phyloP scores from a whole-genome alignment of 306 rosid species.

The Spatholobus suberectus region DNA sequence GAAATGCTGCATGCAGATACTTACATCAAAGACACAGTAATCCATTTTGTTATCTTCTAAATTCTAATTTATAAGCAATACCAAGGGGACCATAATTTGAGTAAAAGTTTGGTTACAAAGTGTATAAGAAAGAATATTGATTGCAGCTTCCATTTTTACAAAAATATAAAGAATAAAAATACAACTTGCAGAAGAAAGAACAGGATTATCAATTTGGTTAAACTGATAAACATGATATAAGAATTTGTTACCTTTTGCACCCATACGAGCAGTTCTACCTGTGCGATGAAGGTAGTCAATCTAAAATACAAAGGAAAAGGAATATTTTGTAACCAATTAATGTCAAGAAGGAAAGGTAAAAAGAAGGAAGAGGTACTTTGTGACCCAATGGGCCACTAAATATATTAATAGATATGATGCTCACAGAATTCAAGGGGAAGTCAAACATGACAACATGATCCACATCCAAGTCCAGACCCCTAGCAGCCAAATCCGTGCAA shows the following conservation, averaged over 20 bases:
- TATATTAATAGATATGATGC: slow-evolving; percentile 38
- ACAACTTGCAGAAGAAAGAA: not conserved
- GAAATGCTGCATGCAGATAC: not conserved
- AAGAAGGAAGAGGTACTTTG: not conserved
- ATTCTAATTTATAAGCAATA: slow-evolving; percentile 11
- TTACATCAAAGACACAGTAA: not conserved
- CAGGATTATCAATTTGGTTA: not conserved
- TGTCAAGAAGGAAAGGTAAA: not conserved
- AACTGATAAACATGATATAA: not conserved
- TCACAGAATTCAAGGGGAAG: slow-evolving; percentile 87
- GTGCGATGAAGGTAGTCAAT: slow-evolving; percentile 98
- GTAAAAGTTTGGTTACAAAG: not conserved
- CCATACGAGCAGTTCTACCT: slow-evolving; percentile 99
- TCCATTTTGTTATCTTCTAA: not conserved
- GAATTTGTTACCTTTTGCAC: slow-evolving; percentile 79
- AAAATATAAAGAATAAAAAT: not conserved
- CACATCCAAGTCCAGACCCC: slow-evolving; percentile 96
- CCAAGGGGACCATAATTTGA: slow-evolving; percentile 3
- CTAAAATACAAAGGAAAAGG: slow-evolving; percentile 48
- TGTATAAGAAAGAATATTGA: not conserved
- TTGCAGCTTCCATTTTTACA: not conserved
- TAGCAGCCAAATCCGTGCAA: slow-evolving; percentile 96
- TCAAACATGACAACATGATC: slow-evolving; percentile 99
- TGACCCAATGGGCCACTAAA: not conserved
- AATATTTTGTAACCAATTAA: slow-evolving; percentile 3